Base-by-base conservation (phyloP, 2,329 filamentous ascomycete species). In the Alternaria tenuissima region DNA sequence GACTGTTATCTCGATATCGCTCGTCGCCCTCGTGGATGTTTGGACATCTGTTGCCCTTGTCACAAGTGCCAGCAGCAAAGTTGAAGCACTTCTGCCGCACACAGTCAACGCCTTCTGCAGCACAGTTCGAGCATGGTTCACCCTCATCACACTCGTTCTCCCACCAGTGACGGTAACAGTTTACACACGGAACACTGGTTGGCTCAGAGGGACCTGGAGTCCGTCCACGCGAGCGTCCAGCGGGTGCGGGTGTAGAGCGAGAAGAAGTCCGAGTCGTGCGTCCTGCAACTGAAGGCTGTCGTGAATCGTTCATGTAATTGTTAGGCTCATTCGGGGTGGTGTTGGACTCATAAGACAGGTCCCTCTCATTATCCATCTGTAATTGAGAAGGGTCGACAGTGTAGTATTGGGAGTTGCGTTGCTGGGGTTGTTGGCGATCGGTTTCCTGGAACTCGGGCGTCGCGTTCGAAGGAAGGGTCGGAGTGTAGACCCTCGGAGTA, bases 141-240 rank as follows among this genome's bases (percentile, higher is more conserved):
- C 38, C 39, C 4, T 44, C 32, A 12, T 48, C 57, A 28, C 38
- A 47, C 5, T 49, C n/a, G 11, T 18, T 12, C 14, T 59, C 39
- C 52, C 43, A 55, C 38, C 38, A 55, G 7, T 55, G 36, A 26
- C 22, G 24, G 14, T 51, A 51, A 30, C 52, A 55, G 28, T 51
- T 59, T 11, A 55, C 39, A 26, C 44, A 52, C 7, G 42, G 12
- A 6, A 52, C 30, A 7, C 8, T 44, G 3, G 5, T 18, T 18
- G 28, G 26, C 22, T 49, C 43, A 18, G 43, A 4, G 3, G 18
- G 12, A 26, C 20, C 42, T n/a, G 24, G 43, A 4, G 14, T 32
- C 26, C 20, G 18, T n/a, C 22, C 34, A n/a, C 22, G 26, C 18
- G 14, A 16, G 22, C 12, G 14, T 34, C 8, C 26, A 39, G 16